A percentile compares a stretch with the other conserved stretches of the same genome.
Evolutionary conservation across 192 early-diverging fungal genomes (phyloP).

Genomic region (Coemansia sp.): DNA sequence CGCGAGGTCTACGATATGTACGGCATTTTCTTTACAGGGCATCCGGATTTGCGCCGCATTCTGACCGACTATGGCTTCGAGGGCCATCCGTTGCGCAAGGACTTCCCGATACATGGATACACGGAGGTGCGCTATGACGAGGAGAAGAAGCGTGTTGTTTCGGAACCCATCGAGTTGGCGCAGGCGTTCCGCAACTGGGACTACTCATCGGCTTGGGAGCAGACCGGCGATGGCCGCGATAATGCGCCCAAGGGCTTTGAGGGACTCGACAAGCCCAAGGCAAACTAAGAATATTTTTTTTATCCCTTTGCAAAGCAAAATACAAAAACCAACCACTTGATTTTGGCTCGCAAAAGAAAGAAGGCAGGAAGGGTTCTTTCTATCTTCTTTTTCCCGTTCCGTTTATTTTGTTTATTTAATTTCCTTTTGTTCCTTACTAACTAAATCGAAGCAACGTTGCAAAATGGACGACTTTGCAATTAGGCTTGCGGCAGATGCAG

Average conservation of each 20-base stretch:
- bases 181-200: conserved; percentile 98
- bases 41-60: conserved; percentile 95
- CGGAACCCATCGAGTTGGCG: conserved; percentile 93
- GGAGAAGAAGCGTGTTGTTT: conserved; percentile 95
- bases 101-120: conserved; percentile 99
- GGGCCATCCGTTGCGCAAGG: conserved; percentile 93
- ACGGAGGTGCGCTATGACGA: conserved; percentile 99
- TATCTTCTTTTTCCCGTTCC: too few relatives aligned
- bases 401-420: background rate
- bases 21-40: conserved; percentile 93
- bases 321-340: background rate
- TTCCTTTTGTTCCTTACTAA: background rate
- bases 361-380: too few relatives aligned
- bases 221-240: conserved; percentile 66
- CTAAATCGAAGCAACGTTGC: background rate
- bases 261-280: conserved; percentile 20
- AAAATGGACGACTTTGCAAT: conserved; percentile 43
- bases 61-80: conserved; percentile 99
- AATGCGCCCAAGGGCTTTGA: conserved; percentile 55
- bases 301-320: background rate
- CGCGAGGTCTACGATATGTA: conserved; percentile 99
- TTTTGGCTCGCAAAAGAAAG: too few relatives aligned
- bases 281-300: background rate
- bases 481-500: conserved; percentile 43
- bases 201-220: conserved; percentile 94